Evolutionary conservation across 208 protist genomes (phyloP).

Genomic region (Leishmania major): DNA sequence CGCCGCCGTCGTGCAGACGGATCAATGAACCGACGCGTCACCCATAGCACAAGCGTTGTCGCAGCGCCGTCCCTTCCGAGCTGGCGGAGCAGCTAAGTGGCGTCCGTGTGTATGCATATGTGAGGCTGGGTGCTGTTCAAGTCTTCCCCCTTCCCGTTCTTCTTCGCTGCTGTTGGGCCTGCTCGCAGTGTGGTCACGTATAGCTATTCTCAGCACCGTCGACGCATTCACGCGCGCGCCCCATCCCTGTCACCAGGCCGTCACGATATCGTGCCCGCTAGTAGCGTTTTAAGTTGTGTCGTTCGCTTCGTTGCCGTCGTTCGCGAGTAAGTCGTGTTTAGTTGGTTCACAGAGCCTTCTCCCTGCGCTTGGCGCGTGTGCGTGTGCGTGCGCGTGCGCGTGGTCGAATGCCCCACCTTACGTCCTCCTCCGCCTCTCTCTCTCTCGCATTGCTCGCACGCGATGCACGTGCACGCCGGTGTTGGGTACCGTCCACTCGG

Average conservation of each 20-base stretch:
- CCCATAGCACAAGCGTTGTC: background rate
- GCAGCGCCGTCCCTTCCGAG: background rate
- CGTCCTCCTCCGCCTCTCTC: no score
- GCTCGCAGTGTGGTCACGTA: background rate
- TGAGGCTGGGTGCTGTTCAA: background rate
- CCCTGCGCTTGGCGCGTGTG: background rate
- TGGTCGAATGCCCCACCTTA: no score
- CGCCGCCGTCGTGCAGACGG: background rate
- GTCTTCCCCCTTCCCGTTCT: background rate
- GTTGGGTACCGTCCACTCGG: no score
- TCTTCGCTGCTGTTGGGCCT: slow-evolving; percentile 1
- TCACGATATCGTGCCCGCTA: background rate
- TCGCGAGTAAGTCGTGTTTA: background rate
- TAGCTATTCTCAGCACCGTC: background rate
- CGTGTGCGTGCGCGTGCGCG: background rate
- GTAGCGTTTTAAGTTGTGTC: background rate
- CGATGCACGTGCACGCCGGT: no score
- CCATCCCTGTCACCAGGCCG: background rate
- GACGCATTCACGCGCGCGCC: background rate
- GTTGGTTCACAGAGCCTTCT: background rate
- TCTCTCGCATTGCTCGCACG: no score
- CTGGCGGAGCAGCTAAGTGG: slow-evolving; percentile 47
- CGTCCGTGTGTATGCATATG: background rate
- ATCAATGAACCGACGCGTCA: background rate
- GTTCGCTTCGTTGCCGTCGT: background rate